Evolutionary conservation across 441 rosid genomes (phyloP).

Genomic region (Corymbia citriodora): DNA sequence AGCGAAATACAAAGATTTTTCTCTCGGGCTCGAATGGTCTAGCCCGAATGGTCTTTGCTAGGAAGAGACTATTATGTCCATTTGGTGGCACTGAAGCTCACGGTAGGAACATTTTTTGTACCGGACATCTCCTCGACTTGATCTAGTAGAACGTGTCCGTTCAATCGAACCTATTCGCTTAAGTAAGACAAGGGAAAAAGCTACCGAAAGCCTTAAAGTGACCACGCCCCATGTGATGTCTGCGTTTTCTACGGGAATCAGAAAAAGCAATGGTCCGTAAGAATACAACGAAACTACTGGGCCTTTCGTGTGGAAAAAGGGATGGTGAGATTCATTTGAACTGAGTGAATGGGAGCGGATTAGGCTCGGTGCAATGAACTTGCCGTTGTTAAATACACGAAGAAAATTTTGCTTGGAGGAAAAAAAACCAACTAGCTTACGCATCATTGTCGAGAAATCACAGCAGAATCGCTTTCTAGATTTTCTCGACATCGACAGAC

Average conservation of each 20-base stretch:
- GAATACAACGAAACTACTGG: neutral
- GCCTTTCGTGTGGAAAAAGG: neutral
- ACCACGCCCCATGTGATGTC: neutral
- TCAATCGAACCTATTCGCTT: neutral
- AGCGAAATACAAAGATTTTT: neutral
- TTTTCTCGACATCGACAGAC: neutral
- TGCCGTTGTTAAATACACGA: neutral
- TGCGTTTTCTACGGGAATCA: neutral
- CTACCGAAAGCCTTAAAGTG: neutral
- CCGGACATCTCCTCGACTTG: neutral
- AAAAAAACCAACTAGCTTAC: neutral
- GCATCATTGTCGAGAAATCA: neutral
- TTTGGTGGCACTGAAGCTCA: neutral
- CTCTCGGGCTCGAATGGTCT: neutral
- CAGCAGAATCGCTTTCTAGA: neutral
- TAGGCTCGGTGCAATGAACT: neutral
- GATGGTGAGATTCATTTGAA: neutral
- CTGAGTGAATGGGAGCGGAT: neutral
- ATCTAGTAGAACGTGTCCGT: no score
- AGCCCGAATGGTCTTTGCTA: neutral
- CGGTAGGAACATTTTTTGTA: no score
- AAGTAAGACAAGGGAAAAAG: neutral
- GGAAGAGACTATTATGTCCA: neutral
- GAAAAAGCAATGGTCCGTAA: neutral
- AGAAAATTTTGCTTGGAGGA: neutral